These are phyloP conservation scores for Geotrichum bryndzae DNA, from an alignment of 1,139 yeast genomes.

Conservation along the genomic window DNA sequence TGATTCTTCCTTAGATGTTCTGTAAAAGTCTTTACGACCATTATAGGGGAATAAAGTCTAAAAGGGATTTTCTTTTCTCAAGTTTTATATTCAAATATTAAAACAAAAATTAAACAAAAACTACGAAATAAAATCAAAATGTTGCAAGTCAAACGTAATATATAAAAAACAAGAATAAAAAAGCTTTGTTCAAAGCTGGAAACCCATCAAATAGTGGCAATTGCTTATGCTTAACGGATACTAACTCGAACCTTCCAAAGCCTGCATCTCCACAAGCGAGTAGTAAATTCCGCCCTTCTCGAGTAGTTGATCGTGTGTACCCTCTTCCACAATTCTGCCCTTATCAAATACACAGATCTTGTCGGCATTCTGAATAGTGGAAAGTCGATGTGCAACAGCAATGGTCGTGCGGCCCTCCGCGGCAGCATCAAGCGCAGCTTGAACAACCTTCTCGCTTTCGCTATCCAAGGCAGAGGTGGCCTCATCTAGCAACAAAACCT, in stretches of 20 bases:
- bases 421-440: conserved; percentile 50
- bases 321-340: conserved; percentile 75
- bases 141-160: too few species aligned
- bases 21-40: too few species aligned
- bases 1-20: too few species aligned
- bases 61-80: too few species aligned
- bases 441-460: conserved; percentile 75
- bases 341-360: conserved; percentile 70
- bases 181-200: too few species aligned
- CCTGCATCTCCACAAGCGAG: conserved; percentile 38
- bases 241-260: background rate
- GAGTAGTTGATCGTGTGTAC: conserved; percentile 39
- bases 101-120: too few species aligned
- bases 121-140: too few species aligned
- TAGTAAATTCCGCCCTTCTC: conserved; percentile 36
- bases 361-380: conserved; percentile 90
- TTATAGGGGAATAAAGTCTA: too few species aligned
- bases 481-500: conserved; percentile 65
- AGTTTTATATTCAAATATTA: too few species aligned
- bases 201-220: too few species aligned
- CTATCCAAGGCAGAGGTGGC: conserved; percentile 80
- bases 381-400: conserved; percentile 84
- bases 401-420: conserved; percentile 77
- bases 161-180: too few species aligned
- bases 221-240: too few species aligned